Evolutionary conservation across 139 green algal genomes (phyloP).

Genomic region (Asterochloris sp.): DNA sequence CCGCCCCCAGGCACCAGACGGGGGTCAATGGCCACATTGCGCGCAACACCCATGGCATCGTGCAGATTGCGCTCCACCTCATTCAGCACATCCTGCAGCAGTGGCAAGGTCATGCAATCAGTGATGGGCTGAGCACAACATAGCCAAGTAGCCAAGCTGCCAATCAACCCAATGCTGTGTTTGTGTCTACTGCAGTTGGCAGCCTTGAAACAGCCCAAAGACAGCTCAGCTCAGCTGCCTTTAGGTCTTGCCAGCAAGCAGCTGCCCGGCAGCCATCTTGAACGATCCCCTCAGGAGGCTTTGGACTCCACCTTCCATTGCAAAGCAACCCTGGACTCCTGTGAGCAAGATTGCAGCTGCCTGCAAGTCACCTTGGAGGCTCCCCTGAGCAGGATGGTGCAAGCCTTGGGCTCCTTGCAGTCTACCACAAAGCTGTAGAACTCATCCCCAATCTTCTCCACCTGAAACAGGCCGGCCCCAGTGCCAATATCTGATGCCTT

Average conservation of each 20-base stretch:
- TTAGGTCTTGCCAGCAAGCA: slow-evolving; percentile 88
- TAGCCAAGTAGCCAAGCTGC: too few species aligned
- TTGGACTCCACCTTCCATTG: too few species aligned
- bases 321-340: too few species aligned
- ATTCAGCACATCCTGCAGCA: slow-evolving; percentile 15
- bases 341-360: too few species aligned
- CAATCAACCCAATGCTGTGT: too few species aligned
- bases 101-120: not conserved
- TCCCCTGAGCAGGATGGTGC: slow-evolving; percentile 87
- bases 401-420: slow-evolving; percentile 96
- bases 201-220: too few species aligned
- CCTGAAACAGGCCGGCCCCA: slow-evolving; percentile 92
- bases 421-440: slow-evolving; percentile 98
- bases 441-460: slow-evolving; percentile 97
- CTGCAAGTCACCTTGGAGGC: slow-evolving; percentile 57
- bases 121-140: too few species aligned
- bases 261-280: too few species aligned
- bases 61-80: slow-evolving; percentile 90
- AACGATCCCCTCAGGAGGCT: too few species aligned
- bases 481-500: slow-evolving; percentile 91
- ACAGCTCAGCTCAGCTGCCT: too few species aligned
- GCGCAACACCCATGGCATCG: slow-evolving; percentile 97
- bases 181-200: too few species aligned
- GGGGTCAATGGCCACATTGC: slow-evolving; percentile 92
- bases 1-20: slow-evolving; percentile 94